Base-by-base conservation (phyloP, 2,329 filamentous ascomycete species). In the Sphaceloma murrayae region DNA sequence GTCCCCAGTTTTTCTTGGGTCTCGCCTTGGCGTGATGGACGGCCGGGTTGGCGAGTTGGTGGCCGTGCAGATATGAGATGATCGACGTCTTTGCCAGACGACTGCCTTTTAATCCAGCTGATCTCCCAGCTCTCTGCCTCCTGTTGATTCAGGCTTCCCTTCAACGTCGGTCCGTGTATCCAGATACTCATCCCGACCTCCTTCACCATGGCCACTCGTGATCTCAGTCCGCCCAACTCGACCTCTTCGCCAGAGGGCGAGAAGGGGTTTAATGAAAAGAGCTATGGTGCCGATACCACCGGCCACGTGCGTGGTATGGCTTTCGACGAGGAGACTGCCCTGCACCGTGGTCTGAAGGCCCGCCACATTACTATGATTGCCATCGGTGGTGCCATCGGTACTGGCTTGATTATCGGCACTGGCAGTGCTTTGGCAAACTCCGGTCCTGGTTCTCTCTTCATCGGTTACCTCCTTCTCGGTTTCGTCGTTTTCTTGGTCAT, bases 401-500 rank as follows among this genome's bases (percentile, higher is more conserved):
- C 80, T 43, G 82, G 82, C 59, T 68, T 86, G 45, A 82, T 86
- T 52, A 80, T 86, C 54, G 81, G 81, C 48, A 72, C 68, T 46
- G 70, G 72, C 51, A 60, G 68, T 52, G 70, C 67, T 27, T 63
- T 72, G 44, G 67, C 64, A 43, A 67, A 66, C 31, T 63, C 66
- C 48, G 67, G 66, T 24, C 82, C 82, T 39, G 81, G 67, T 14
- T 76, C 80, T 7, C 76, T 85, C 58, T 70, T 85, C 53, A 80
- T 86, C 58, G 78, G 78, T 7, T 86, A 85, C 64, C 69, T 74
- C 27, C 60, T 82, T 49, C 73, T 85, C 52, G 82, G 82, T 52
- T 63, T 80, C 34, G 63, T 91, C 48, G 85, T 89, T 52, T 91
- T 79, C 62, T 66, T 86, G 31, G 84, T 91, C 53, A 87, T 91